Conservation (phyloP, 768 basidiomycete genomes). For the Flagelloscypha sp. region DNA sequence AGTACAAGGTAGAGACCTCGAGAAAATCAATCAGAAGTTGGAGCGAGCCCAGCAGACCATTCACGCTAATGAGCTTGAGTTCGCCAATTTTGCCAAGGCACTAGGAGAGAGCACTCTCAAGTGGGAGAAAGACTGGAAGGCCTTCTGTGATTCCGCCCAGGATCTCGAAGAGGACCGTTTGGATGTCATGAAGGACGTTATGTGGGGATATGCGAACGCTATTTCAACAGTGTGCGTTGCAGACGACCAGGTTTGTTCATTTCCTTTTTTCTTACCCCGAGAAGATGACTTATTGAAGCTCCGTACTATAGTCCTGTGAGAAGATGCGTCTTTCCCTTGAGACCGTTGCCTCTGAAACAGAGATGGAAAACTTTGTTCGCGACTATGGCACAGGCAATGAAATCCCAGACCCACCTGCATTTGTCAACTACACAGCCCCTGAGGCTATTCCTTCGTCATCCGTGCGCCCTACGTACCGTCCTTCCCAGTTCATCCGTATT, state of each 20-base stretch:
- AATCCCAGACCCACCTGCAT: constrained; percentile 83
- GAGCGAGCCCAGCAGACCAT: constrained; percentile 88
- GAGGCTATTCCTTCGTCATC: constrained; percentile 57
- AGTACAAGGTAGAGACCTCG: constrained; percentile 88
- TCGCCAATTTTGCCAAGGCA: constrained; percentile 75
- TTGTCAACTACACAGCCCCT: constrained; percentile 72
- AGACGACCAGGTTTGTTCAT: constrained; percentile 77
- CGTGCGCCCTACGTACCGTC: constrained; percentile 46
- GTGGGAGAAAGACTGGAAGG: constrained; percentile 94
- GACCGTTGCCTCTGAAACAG: constrained; percentile 78
- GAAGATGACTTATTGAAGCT: background rate
- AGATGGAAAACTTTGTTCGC: constrained; percentile 84
- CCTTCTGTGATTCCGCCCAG: constrained; percentile 90
- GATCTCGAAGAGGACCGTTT: constrained; percentile 94
- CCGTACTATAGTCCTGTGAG: constrained; percentile 71
- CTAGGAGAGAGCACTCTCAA: constrained; percentile 70
- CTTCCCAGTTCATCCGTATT: constrained; percentile 39
- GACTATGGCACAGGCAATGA: constrained; percentile 82
- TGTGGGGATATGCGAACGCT: constrained; percentile 95
- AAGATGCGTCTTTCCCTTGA: constrained; percentile 79
- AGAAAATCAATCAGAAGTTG: constrained; percentile 80
- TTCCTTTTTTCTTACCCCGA: constrained; percentile 1
- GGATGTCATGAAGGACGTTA: constrained; percentile 88
- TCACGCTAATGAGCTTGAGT: constrained; percentile 85
- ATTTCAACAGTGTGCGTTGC: constrained; percentile 93